Conservation (phyloP, 805 yeast genomes). For the Wickerhamiella musiphila region DNA sequence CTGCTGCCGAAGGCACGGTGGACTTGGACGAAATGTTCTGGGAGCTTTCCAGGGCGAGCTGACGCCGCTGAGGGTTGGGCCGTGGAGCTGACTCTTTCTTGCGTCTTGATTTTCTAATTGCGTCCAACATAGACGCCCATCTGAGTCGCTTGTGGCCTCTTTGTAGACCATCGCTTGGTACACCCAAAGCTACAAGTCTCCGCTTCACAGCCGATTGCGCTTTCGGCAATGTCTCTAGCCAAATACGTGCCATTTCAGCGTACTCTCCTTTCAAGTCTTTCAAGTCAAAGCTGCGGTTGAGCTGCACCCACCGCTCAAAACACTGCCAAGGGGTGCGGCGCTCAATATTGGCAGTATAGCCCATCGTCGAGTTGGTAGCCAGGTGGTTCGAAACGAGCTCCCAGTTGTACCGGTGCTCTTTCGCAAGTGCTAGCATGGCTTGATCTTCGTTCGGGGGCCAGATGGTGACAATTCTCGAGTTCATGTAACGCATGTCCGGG, state of each 20-base stretch:
- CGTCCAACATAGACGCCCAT: slow-evolving; percentile 97
- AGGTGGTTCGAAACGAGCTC: slow-evolving; percentile 71
- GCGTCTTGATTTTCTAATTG: slow-evolving; percentile 74
- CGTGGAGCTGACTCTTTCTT: slow-evolving; percentile 66
- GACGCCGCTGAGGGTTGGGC: slow-evolving; percentile 29
- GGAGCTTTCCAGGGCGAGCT: slow-evolving; percentile 20
- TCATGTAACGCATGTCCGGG: slow-evolving; percentile 65
- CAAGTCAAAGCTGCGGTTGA: slow-evolving; percentile 75
- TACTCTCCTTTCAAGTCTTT: slow-evolving; percentile 76
- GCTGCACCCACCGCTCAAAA: slow-evolving; percentile 86
- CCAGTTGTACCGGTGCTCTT: slow-evolving; percentile 86
- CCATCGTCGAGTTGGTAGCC: slow-evolving; percentile 44
- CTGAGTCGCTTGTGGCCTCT: slow-evolving; percentile 80
- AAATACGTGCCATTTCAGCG: slow-evolving; percentile 67
- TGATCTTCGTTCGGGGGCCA: slow-evolving; percentile 95
- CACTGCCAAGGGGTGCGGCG: slow-evolving; percentile 98
- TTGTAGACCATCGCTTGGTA: slow-evolving; percentile 83
- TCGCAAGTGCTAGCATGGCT: slow-evolving; percentile 58
- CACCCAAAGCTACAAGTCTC: slow-evolving; percentile 80
- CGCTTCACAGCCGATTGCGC: slow-evolving; percentile 79
- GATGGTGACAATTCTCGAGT: slow-evolving; percentile 74
- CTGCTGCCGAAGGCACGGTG: slow-evolving; percentile 59
- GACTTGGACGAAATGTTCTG: neutral
- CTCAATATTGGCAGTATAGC: slow-evolving; percentile 75
- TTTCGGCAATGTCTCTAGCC: slow-evolving; percentile 83